Evolutionary conservation across 345 rosid species (phyloP).

Genomic region (Syzygium aqueum): DNA sequence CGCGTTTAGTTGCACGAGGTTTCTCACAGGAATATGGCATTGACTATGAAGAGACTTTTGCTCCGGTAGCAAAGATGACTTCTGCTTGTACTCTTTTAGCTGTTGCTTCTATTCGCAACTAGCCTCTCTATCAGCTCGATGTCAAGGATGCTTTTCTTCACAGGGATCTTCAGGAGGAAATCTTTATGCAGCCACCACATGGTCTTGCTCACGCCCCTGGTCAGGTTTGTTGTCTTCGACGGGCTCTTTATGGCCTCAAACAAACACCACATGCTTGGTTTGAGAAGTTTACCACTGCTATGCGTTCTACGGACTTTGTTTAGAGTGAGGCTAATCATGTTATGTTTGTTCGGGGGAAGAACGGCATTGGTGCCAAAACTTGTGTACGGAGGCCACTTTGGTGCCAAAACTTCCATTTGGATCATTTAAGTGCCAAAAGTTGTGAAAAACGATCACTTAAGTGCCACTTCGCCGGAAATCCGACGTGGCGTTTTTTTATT

Average conservation of each 20-base stretch:
- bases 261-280: background rate
- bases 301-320: accelerated
- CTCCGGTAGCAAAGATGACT: background rate
- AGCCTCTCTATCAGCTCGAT: background rate
- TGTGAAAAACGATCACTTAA: no score
- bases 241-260: background rate
- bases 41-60: no score
- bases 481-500: no score
- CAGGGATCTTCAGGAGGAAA: background rate
- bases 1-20: no score
- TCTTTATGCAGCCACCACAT: background rate
- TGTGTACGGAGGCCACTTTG: no score
- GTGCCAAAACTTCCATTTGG: no score
- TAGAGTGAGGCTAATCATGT: background rate
- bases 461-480: no score
- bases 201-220: background rate
- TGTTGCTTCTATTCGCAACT: accelerated
- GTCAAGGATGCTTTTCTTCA: no score
- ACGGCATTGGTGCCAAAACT: no score
- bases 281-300: background rate
- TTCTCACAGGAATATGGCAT: no score
- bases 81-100: background rate
- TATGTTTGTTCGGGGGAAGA: background rate
- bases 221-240: accelerated
- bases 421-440: no score